Base-by-base conservation (phyloP, 2,329 filamentous ascomycete genomes). In the Diaporthe capsici region DNA sequence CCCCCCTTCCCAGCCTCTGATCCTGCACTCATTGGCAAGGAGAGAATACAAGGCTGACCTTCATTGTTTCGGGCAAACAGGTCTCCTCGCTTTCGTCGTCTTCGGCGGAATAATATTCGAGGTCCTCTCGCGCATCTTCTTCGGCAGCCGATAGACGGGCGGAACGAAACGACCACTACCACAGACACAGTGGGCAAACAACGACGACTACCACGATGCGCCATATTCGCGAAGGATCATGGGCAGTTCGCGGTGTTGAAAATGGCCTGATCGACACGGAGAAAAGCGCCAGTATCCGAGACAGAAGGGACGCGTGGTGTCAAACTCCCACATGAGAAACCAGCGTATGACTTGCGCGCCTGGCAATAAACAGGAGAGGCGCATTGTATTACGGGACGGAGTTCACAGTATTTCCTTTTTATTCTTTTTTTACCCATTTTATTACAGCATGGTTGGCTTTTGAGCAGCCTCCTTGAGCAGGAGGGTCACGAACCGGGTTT, bases 51-150 rank as follows among this genome's bases (percentile, higher is more conserved):
- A 2, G 31, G 31, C 57, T 65, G 22, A 49, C 17, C 63, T 78
- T 58, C 4, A 15, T 5, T 77, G 49, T 76, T 37, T 31, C 68
- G 44, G 22, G 1, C 22, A 4, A 71, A 0, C 68, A 92, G 90
- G 80, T 39, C 76, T 92, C 61, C 89, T 92, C 78, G 90, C 82
- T 49, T 92, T 92, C 81, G 85, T 92, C 80, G 84, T 92, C 79
- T 90, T 92, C 77, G 91, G 91, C 76, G 90, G 91, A 51, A 84
- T 92, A 39, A 77, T 91, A 79, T 91, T 92, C 81, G 90, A 92
- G 82, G 84, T 87, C 72, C 79, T 92, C 77, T 88, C 89, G 58
- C 88, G 89, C 79, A 86, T 91, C 83, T 89, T 89, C 81, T 85
- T 81, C 80, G 80, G 79, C 58, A 60, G 73, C 42, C 60, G 58